phyloP scores from a whole-genome alignment of 164 flowering plant genomes.

The Stephania japonica region DNA sequence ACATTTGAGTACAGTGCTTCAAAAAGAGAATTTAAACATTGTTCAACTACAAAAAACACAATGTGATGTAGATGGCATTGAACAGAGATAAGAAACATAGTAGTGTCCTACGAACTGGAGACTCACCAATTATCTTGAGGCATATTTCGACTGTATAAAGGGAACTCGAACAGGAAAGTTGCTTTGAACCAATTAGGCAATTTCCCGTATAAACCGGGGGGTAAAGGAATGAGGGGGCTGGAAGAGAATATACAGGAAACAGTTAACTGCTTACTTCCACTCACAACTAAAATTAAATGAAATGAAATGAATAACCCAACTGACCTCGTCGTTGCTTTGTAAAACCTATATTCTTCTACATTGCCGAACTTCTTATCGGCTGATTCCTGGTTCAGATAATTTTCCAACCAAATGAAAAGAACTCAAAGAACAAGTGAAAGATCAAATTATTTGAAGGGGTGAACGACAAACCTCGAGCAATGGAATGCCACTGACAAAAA shows the following conservation, averaged over 20 bases:
- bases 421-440: background rate
- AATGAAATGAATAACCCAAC: background rate
- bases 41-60: too few relatives aligned
- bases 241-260: slow-evolving; percentile 16
- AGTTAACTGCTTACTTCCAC: background rate
- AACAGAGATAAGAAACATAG: background rate
- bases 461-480: slow-evolving; percentile 71
- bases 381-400: slow-evolving; percentile 53
- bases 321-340: slow-evolving; percentile 79
- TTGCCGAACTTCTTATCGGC: slow-evolving; percentile 78
- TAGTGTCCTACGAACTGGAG: background rate
- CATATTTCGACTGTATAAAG: slow-evolving; percentile 68
- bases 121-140: slow-evolving; percentile 45
- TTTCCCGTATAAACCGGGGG: slow-evolving; percentile 59
- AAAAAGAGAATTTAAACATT: too few relatives aligned
- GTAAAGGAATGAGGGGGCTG: slow-evolving; percentile 87
- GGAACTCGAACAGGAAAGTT: slow-evolving; percentile 73
- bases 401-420: slow-evolving; percentile 15
- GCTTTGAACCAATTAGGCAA: slow-evolving; percentile 75
- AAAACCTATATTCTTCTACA: slow-evolving; percentile 45
- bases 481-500: slow-evolving; percentile 93
- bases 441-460: background rate
- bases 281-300: background rate
- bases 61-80: too few relatives aligned
- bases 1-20: too few relatives aligned